Conservation (phyloP, 2,329 filamentous ascomycete genomes). For the Sporothrix variecibatus region DNA sequence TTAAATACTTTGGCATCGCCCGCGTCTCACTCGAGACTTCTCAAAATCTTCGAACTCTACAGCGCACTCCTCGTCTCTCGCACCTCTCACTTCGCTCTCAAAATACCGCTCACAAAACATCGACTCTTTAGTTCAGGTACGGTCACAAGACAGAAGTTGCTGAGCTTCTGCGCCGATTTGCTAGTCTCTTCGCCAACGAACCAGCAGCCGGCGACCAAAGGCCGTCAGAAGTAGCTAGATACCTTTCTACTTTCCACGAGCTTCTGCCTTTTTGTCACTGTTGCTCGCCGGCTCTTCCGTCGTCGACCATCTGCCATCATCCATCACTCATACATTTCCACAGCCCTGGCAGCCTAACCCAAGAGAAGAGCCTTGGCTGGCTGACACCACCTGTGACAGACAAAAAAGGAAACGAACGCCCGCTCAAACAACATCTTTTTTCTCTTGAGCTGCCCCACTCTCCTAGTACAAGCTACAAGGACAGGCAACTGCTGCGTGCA, state of each 20-base stretch:
- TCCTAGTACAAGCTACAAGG: background rate
- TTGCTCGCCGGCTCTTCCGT: background rate
- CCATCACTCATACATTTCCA: background rate
- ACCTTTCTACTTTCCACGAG: background rate
- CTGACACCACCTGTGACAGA: constrained; percentile 13
- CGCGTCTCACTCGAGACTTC: background rate
- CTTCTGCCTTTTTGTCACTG: background rate
- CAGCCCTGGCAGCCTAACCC: constrained; percentile 11
- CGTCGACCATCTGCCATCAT: background rate
- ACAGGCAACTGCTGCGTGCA: background rate
- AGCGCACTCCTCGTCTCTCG: background rate
- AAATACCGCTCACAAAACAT: background rate
- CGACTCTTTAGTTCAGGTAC: background rate
- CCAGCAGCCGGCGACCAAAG: background rate
- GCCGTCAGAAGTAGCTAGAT: background rate
- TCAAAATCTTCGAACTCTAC: background rate
- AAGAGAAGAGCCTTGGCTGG: constrained; percentile 4
- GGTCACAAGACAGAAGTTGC: background rate
- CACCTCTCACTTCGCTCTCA: background rate
- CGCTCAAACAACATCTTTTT: background rate
- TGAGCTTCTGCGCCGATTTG: background rate
- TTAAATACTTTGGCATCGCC: background rate
- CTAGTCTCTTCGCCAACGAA: background rate
- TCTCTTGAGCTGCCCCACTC: constrained; percentile 6
- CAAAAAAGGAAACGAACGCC: background rate